Percentiles rank a stretch among this genome's conserved stretches.
Conservation (phyloP, 306 rosid genomes). For the Crotalaria pallida region DNA sequence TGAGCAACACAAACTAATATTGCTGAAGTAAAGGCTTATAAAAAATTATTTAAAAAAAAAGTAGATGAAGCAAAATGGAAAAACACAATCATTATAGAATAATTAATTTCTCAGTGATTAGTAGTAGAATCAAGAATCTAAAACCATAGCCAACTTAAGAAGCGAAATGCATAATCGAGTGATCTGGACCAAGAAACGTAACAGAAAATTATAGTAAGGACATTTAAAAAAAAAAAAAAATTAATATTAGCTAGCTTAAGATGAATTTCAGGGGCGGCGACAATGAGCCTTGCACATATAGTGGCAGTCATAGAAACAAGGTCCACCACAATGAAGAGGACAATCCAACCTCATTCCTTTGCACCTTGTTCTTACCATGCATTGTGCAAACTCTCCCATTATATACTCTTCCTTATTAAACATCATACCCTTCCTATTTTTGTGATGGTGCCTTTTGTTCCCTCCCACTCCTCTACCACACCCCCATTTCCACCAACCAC, state of each 20-base stretch:
- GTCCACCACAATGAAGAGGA: constrained; percentile 91
- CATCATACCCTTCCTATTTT: constrained; percentile 7
- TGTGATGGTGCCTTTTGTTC: constrained; percentile 8
- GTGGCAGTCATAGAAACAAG: constrained; percentile 79
- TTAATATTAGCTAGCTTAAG: not conserved
- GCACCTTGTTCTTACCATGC: constrained; percentile 67
- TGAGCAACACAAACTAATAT: no score
- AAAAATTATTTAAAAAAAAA: no score
- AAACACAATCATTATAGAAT: not conserved
- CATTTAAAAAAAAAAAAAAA: not conserved
- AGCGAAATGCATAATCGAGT: not conserved
- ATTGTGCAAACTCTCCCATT: constrained; percentile 73
- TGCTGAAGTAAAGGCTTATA: no score
- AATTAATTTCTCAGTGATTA: not conserved
- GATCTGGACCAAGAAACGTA: not conserved
- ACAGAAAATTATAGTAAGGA: not conserved
- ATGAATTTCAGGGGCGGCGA: constrained; percentile 24
- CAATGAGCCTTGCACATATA: constrained; percentile 91
- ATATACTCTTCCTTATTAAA: constrained; percentile 34
- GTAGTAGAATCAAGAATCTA: not conserved
- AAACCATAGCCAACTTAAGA: not conserved
- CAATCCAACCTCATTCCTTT: constrained; percentile 81
- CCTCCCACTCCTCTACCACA: constrained; percentile 48
- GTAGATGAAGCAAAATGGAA: not conserved
- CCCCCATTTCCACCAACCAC: constrained; percentile 83